Conservation (phyloP, 179 eudicot species). For the Gypsophila paniculata region DNA sequence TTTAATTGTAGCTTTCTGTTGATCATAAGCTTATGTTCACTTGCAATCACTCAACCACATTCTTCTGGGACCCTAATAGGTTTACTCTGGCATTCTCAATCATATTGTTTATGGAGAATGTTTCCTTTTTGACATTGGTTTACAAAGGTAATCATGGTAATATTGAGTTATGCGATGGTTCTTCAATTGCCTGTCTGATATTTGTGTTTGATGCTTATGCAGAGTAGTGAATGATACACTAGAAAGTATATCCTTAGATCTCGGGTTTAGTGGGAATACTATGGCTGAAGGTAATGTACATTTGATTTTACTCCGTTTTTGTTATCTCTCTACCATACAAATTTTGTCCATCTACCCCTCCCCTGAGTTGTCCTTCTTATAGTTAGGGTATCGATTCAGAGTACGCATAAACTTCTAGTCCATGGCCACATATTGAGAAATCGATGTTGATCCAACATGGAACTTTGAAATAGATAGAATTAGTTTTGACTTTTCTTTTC, state of each 20-base stretch:
- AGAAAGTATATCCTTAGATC: constrained; percentile 76
- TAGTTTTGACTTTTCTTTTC: neutral
- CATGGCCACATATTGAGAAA: neutral
- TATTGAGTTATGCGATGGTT: neutral
- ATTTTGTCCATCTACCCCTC: neutral
- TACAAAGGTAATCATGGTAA: too few species aligned
- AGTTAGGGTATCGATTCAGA: neutral
- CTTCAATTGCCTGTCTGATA: neutral
- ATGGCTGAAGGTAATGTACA: constrained; percentile 71
- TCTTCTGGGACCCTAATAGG: neutral
- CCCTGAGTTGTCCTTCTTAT: neutral
- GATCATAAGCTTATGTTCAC: neutral
- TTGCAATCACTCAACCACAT: neutral
- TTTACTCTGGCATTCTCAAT: neutral
- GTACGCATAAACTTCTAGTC: neutral
- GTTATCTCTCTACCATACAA: too few species aligned
- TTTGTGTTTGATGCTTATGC: constrained; percentile 24
- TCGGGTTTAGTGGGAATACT: constrained; percentile 75
- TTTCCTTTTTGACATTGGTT: neutral
- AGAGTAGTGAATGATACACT: constrained; percentile 89
- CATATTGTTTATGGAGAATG: neutral
- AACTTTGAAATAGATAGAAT: neutral
- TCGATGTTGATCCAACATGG: neutral
- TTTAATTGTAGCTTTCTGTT: neutral
- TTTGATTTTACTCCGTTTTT: neutral